These are phyloP conservation scores for Przewalskia tangutica DNA, from an alignment of 257 asterid genomes.

Conservation along the genomic window DNA sequence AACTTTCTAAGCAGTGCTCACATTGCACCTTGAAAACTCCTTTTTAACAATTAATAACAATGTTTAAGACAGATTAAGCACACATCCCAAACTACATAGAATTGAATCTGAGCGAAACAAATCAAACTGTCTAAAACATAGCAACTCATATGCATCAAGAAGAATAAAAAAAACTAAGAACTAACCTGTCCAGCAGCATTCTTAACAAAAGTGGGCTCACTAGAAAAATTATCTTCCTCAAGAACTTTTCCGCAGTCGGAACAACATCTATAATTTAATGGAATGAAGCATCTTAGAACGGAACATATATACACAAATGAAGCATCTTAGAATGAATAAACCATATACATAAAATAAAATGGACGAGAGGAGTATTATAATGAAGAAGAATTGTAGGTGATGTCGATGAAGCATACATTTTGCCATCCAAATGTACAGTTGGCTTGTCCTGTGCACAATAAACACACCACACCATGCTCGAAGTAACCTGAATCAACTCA, in stretches of 20 bases:
- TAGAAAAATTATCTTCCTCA: constrained; percentile 41
- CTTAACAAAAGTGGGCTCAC: constrained; percentile 49
- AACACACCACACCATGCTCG: constrained; percentile 36
- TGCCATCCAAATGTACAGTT: constrained; percentile 29
- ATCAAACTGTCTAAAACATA: neutral
- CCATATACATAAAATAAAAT: neutral
- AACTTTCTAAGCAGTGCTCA: neutral
- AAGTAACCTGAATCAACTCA: constrained; percentile 16
- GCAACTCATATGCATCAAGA: neutral
- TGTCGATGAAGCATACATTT: constrained; percentile 26
- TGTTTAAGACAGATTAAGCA: neutral
- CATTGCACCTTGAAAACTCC: neutral
- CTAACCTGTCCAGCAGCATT: constrained; percentile 57
- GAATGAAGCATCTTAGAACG: constrained; percentile 8
- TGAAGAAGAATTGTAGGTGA: neutral
- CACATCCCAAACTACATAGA: neutral
- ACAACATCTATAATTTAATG: constrained; percentile 39
- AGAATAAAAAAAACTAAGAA: neutral
- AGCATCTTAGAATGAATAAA: neutral
- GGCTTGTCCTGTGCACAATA: constrained; percentile 25
- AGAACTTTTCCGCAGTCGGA: constrained; percentile 55
- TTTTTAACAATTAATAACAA: neutral
- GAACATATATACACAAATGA: neutral
- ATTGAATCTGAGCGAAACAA: neutral
- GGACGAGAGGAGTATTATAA: neutral